These are phyloP conservation scores for Cercis canadensis DNA, from an alignment of 306 rosid genomes.

Conservation along the genomic window DNA sequence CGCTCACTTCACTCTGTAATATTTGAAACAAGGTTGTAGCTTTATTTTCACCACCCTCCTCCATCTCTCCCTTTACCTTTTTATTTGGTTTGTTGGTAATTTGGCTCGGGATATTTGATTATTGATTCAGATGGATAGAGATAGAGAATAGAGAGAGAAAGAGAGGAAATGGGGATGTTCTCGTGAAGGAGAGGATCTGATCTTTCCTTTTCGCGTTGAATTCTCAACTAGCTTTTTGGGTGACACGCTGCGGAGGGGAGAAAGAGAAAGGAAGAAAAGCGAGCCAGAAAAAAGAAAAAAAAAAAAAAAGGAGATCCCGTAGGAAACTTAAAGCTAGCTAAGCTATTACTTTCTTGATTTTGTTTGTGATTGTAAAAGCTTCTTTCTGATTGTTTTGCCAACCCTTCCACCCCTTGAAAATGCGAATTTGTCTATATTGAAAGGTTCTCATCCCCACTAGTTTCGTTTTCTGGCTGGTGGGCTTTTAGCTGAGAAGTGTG, in stretches of 20 bases:
- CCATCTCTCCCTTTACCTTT: slow-evolving; percentile 8
- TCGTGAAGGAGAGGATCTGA: slow-evolving; percentile 60
- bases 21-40: slow-evolving; percentile 13
- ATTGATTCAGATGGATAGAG: slow-evolving; percentile 40
- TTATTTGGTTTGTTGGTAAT: background rate
- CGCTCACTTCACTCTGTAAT: background rate
- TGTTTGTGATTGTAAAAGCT: slow-evolving; percentile 60
- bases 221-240: slow-evolving; percentile 39
- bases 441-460: slow-evolving; percentile 51
- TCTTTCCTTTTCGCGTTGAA: slow-evolving; percentile 78
- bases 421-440: slow-evolving; percentile 68
- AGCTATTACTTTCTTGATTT: slow-evolving; percentile 50
- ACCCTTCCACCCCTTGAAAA: slow-evolving; percentile 42
- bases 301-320: slow-evolving; percentile 38
- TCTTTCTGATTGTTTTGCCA: slow-evolving; percentile 46
- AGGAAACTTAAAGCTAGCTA: slow-evolving; percentile 19
- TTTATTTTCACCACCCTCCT: slow-evolving; percentile 40
- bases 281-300: background rate
- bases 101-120: slow-evolving; percentile 17
- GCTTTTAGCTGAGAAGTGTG: slow-evolving; percentile 34
- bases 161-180: slow-evolving; percentile 36
- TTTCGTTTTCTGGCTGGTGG: slow-evolving; percentile 47
- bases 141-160: slow-evolving; percentile 10
- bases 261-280: slow-evolving; percentile 11
- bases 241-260: slow-evolving; percentile 25